phyloP scores from a whole-genome alignment of 2,329 filamentous ascomycete species.

The Penicillium sp. region DNA sequence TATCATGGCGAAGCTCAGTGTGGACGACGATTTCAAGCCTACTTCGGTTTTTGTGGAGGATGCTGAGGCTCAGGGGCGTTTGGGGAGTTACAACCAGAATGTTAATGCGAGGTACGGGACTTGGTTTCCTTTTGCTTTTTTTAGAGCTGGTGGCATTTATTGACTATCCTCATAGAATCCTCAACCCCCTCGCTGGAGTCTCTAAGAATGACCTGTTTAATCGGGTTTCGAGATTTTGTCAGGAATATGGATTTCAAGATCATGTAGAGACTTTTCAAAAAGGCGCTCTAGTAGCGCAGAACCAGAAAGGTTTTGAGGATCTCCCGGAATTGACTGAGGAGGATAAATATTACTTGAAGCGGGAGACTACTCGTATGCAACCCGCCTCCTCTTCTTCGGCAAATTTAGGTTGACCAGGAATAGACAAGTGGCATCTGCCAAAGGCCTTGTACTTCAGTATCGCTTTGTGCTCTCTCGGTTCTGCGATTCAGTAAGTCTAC shows the following conservation, averaged over 20 bases:
- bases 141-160: not conserved
- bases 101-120: slow-evolving; percentile 13
- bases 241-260: slow-evolving; percentile 34
- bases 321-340: slow-evolving; percentile 32
- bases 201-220: slow-evolving; percentile 17
- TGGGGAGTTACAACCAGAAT: slow-evolving; percentile 16
- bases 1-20: slow-evolving; percentile 13
- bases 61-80: slow-evolving; percentile 8
- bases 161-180: slow-evolving; percentile 15
- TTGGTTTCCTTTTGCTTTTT: not conserved
- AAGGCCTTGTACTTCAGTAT: slow-evolving; percentile 25
- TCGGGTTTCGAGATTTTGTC: slow-evolving; percentile 43
- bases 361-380: slow-evolving; percentile 9
- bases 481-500: slow-evolving; percentile 38
- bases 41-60: slow-evolving; percentile 15
- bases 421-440: slow-evolving; percentile 18
- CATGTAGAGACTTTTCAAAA: slow-evolving; percentile 31
- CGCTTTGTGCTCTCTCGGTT: slow-evolving; percentile 42
- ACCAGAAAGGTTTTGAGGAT: slow-evolving; percentile 28
- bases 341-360: slow-evolving; percentile 35
- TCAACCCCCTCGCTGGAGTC: slow-evolving; percentile 25
- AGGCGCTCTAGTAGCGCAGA: slow-evolving; percentile 30
- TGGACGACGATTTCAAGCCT: slow-evolving; percentile 10
- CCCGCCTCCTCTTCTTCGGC: not conserved
- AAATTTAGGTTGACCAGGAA: not conserved